These are phyloP conservation scores for Geotrichum citri-aurantii DNA, from an alignment of 1,139 yeast genomes.

Conservation along the genomic window DNA sequence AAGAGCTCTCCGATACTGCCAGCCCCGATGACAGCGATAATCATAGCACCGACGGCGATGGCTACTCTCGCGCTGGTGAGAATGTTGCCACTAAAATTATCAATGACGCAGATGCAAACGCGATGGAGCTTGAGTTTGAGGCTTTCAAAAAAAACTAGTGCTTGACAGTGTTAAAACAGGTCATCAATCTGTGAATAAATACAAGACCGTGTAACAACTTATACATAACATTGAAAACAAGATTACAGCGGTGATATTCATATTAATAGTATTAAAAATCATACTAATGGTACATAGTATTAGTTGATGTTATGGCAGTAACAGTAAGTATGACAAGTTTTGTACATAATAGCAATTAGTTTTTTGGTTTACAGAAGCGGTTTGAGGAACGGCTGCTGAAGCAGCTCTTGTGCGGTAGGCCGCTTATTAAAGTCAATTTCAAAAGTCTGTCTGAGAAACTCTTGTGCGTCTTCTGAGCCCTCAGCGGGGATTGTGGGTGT, in stretches of 20 bases:
- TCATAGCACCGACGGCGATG: neutral
- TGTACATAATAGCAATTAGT: neutral
- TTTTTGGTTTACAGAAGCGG: conserved; percentile 6
- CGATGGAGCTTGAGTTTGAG: conserved; percentile 15
- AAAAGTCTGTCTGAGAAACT: conserved; percentile 61
- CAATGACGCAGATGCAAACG: conserved; percentile 12
- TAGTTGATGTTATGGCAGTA: neutral
- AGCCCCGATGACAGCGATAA: neutral
- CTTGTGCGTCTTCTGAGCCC: conserved; percentile 61
- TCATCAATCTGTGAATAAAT: too few relatives aligned
- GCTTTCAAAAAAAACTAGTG: neutral
- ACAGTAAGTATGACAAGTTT: neutral
- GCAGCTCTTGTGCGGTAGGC: conserved; percentile 65
- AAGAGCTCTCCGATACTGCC: neutral
- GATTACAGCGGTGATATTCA: too few relatives aligned
- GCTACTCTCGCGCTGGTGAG: neutral
- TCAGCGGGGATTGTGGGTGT: conserved; percentile 73
- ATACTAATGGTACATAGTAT: too few relatives aligned
- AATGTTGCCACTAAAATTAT: conserved; percentile 2
- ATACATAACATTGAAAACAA: too few relatives aligned
- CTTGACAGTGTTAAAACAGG: too few relatives aligned
- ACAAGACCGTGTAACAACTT: too few relatives aligned
- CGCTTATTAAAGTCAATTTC: conserved; percentile 68
- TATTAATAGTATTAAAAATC: too few relatives aligned
- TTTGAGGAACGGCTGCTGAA: conserved; percentile 47